Evolutionary conservation across 116 monocot species (phyloP).

Genomic region (Phalaenopsis hybrid): DNA sequence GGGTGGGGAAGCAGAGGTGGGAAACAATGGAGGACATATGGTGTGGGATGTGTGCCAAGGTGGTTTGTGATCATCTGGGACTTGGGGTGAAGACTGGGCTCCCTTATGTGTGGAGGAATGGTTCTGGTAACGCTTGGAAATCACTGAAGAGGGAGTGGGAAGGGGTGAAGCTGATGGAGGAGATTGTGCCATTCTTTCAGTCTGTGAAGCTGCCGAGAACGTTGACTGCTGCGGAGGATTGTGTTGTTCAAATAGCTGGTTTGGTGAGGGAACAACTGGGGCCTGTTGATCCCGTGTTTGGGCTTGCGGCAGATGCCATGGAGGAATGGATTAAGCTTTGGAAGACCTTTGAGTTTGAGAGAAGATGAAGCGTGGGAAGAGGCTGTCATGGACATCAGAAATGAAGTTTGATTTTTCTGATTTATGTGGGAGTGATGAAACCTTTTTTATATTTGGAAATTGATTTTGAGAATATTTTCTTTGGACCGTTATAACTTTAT

Average conservation of each 20-base stretch:
- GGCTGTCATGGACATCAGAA: background rate
- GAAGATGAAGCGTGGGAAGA: slow-evolving; percentile 4
- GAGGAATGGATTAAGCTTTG: slow-evolving; percentile 67
- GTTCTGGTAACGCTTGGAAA: slow-evolving; percentile 15
- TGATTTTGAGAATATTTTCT: background rate
- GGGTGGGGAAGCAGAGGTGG: slow-evolving; percentile 61
- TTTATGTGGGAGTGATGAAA: background rate
- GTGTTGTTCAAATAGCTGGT: slow-evolving; percentile 42
- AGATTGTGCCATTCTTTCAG: slow-evolving; percentile 60
- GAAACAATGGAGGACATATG: slow-evolving; percentile 80
- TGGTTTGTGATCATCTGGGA: slow-evolving; percentile 56
- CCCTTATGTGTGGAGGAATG: slow-evolving; percentile 61
- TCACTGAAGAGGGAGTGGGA: slow-evolving; percentile 51
- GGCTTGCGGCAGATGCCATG: slow-evolving; percentile 60
- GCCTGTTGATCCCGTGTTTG: slow-evolving; percentile 31
- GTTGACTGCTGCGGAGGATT: slow-evolving; percentile 37
- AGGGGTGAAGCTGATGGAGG: slow-evolving; percentile 60
- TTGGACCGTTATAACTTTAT: too few relatives aligned
- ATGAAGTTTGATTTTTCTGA: background rate
- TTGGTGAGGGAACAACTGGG: slow-evolving; percentile 50
- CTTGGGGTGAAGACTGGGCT: slow-evolving; percentile 66
- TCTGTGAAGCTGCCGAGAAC: slow-evolving; percentile 37
- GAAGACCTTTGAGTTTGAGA: slow-evolving; percentile 28
- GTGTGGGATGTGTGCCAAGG: slow-evolving; percentile 71
- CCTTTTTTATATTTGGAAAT: background rate